Evolutionary conservation across 1,284 basidiomycete species (phyloP).

Genomic region (Pyrrhoderma noxium): DNA sequence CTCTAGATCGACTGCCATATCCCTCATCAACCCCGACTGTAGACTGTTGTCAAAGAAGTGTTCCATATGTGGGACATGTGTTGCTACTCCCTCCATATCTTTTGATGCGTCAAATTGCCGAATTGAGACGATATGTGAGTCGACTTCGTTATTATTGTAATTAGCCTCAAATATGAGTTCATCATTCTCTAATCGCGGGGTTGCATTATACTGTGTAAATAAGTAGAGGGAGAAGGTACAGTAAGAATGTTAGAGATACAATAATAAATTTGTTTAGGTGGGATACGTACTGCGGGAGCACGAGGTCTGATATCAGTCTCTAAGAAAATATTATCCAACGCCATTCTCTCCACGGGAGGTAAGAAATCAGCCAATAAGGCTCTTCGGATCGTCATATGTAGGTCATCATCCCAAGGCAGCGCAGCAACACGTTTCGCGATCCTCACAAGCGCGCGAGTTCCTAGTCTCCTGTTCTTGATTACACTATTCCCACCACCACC

Average conservation of each 20-base stretch:
- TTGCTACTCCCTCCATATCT: conserved; percentile 46
- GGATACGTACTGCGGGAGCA: conserved; percentile 32
- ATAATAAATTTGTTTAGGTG: too few species aligned
- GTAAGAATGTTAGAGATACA: not conserved
- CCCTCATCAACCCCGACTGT: conserved; percentile 58
- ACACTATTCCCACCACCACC: conserved; percentile 25
- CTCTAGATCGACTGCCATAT: conserved; percentile 54
- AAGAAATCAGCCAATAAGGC: conserved; percentile 54
- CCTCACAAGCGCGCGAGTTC: conserved; percentile 51
- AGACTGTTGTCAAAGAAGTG: conserved; percentile 63
- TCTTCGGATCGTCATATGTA: conserved; percentile 40
- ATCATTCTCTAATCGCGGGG: conserved; percentile 33
- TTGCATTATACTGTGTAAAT: conserved; percentile 41
- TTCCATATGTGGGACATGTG: conserved; percentile 59
- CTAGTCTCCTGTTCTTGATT: conserved; percentile 54
- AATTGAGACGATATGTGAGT: conserved; percentile 32
- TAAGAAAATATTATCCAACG: conserved; percentile 43
- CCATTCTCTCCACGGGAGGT: conserved; percentile 49
- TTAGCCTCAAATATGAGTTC: conserved; percentile 39
- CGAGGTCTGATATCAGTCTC: conserved; percentile 41
- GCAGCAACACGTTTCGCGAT: conserved; percentile 43
- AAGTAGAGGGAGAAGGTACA: not conserved
- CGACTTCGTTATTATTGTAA: conserved; percentile 28
- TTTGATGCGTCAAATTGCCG: conserved; percentile 40
- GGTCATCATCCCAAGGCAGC: conserved; percentile 37